Conservation (phyloP, 345 rosid genomes). For the Cardiospermum halicacabum region DNA sequence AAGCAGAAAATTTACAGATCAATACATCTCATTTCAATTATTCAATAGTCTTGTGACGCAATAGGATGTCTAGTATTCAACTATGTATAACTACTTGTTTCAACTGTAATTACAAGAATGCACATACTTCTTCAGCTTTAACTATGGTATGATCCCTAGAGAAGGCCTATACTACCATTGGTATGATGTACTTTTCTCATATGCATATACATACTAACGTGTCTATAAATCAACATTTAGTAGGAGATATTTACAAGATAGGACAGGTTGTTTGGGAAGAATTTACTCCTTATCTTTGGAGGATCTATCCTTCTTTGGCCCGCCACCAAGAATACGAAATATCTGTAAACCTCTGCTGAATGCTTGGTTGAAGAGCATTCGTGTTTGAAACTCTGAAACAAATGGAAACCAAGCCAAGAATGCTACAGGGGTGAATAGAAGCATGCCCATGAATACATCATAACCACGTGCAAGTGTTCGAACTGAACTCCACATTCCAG, state of each 20-base stretch:
- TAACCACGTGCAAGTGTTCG: conserved; percentile 68
- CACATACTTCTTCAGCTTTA: not conserved
- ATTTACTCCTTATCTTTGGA: conserved; percentile 51
- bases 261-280: not conserved
- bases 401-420: conserved; percentile 92
- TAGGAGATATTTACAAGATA: not conserved
- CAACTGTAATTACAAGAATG: not conserved
- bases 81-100: not conserved
- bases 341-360: conserved; percentile 92
- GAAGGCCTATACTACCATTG: not conserved
- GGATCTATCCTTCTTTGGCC: conserved; percentile 60
- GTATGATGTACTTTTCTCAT: not conserved
- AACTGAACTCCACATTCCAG: conserved; percentile 71
- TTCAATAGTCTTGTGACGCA: not conserved
- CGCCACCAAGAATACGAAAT: conserved; percentile 83
- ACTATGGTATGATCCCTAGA: not conserved
- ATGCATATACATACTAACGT: no score
- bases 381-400: conserved; percentile 82
- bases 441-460: conserved; percentile 69
- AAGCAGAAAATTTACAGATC: not conserved
- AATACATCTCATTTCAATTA: not conserved
- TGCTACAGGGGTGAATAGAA: conserved; percentile 77
- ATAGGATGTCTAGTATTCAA: not conserved
- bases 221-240: not conserved
- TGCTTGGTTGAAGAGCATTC: conserved; percentile 94